Percentiles rank a stretch among this genome's conserved stretches.
These are phyloP conservation scores for Saturnispora quitensis DNA, from an alignment of 805 yeast species.

Conservation along the genomic window DNA sequence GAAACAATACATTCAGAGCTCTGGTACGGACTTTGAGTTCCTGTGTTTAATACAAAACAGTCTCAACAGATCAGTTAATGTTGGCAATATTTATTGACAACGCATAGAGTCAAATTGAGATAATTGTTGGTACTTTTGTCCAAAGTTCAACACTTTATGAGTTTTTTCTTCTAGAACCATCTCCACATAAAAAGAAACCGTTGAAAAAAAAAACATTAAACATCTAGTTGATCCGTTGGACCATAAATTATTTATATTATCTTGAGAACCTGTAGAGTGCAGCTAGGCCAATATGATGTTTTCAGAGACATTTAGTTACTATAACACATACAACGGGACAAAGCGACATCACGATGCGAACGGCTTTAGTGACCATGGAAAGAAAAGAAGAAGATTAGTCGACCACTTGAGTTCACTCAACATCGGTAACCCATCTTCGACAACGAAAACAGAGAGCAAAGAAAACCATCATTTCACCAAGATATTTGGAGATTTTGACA, in stretches of 20 bases:
- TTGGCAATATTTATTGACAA: not conserved
- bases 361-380: not conserved
- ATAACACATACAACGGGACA: slow-evolving; percentile 7
- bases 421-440: not conserved
- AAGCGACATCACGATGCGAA: slow-evolving; percentile 4
- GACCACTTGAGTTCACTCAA: slow-evolving; percentile 5
- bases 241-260: not conserved
- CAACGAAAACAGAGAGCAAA: not conserved
- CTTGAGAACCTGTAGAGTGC: not conserved
- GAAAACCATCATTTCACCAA: not conserved
- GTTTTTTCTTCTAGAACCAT: not conserved
- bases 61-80: not conserved
- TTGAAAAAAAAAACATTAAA: not conserved
- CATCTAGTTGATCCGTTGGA: not conserved
- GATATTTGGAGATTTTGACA: slow-evolving; percentile 9
- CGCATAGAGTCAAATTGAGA: not conserved
- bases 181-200: not conserved
- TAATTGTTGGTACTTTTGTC: not conserved
- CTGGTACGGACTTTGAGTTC: no score
- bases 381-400: slow-evolving; percentile 1
- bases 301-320: slow-evolving; percentile 5
- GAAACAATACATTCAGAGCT: no score
- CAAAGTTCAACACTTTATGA: not conserved
- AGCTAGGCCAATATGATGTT: not conserved
- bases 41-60: not conserved